Evolutionary conservation across 2,329 filamentous ascomycete species (phyloP), one percentile per base, ranked within the genome.

Genomic region (Ophiostoma himal-ulmi): DNA sequence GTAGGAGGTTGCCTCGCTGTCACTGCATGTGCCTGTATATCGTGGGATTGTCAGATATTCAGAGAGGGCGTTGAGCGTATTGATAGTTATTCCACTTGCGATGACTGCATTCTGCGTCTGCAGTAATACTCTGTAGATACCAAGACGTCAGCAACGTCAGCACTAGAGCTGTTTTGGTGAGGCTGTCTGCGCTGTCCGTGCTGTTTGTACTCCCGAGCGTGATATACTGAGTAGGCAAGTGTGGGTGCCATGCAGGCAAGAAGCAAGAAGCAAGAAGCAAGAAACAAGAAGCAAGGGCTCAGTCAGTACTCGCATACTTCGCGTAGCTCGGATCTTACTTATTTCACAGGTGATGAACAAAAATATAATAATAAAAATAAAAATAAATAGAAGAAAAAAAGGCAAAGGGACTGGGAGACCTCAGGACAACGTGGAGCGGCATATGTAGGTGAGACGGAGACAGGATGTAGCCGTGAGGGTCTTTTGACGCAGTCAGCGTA

Each of bases 401-500:
- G 4, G n/a, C 20, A 22, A 30, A 30, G 36, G 75, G 17, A 54
- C 57, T n/a, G 75, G 13, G 44, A 7, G 17, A 48, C 44, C 7
- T n/a, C 17, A 13, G 11, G 52, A 57, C 52, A 26, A n/a, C 34
- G 60, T 37, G 60, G 60, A 37, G 30, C 14, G 60, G 60, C 60
- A 37, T 37, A 64, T 64, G 60, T 64, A 39, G 60, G 60, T 64
- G 34, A 64, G 60, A 64, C 30, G 57, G 57, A 34, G 57, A 62
- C 14, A 34, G 60, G 60, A 26, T 67, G 64, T 66, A 26, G 20
- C 20, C 64, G 37, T 41, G 44, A 22, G 37, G 62, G 62, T 66
- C 30, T 37, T 66, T 30, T 57, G 52, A 57, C 13, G 52, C 52
- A 57, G 52, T 13, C 52, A 57, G 17, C 52, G 22, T 13, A 10